Percentiles rank a stretch among this genome's conserved stretches.
Conservation (phyloP, 768 basidiomycete species). For the Rhodotorula sphaerocarpa region DNA sequence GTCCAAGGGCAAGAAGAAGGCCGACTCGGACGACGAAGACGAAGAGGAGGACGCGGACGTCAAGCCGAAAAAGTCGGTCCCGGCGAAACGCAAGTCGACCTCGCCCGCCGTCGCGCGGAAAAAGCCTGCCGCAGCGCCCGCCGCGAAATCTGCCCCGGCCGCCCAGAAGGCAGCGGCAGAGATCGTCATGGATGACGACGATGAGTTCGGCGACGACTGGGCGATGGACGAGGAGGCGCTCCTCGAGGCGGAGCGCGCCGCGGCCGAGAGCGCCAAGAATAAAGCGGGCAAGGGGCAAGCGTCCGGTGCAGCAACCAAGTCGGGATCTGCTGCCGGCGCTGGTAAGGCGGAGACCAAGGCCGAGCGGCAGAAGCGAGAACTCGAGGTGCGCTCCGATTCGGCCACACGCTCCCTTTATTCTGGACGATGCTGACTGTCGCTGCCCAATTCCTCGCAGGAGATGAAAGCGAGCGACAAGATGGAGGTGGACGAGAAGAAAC, state of each 20-base stretch:
- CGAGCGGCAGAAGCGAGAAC: slow-evolving; percentile 13
- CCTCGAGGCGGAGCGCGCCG: background rate
- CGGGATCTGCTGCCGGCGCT: no score
- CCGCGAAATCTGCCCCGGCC: background rate
- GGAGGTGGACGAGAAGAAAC: slow-evolving; percentile 15
- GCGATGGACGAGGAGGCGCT: slow-evolving; percentile 17
- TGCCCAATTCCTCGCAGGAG: background rate
- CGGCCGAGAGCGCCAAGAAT: background rate
- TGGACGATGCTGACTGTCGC: no score
- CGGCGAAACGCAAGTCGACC: slow-evolving; percentile 24
- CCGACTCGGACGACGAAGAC: background rate
- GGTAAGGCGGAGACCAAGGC: slow-evolving; percentile 10
- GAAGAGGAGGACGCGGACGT: slow-evolving; percentile 9
- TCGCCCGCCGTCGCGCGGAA: slow-evolving; percentile 18
- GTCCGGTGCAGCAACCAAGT: background rate
- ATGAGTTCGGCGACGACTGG: slow-evolving; percentile 1
- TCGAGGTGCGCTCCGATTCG: slow-evolving; percentile 12
- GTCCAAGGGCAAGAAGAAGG: slow-evolving; percentile 6
- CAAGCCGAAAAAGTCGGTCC: slow-evolving; percentile 22
- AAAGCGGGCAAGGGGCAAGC: background rate
- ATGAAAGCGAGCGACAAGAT: slow-evolving; percentile 17
- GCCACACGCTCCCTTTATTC: background rate
- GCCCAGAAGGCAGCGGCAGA: slow-evolving; percentile 4
- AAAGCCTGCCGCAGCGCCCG: background rate
- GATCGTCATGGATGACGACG: background rate